These are phyloP conservation scores for Quercus bicolor DNA, from an alignment of 306 rosid species.

Conservation along the genomic window DNA sequence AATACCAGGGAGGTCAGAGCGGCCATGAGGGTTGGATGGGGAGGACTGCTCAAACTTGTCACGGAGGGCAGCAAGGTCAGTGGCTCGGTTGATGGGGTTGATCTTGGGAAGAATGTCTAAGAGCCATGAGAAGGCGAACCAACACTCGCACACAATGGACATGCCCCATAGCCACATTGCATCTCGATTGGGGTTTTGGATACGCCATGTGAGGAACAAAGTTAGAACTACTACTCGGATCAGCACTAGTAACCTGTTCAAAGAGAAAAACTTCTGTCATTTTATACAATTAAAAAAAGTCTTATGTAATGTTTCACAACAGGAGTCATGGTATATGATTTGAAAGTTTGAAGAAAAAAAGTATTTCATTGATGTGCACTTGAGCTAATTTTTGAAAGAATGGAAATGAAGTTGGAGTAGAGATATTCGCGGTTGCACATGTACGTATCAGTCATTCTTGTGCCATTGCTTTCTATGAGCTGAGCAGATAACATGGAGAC, in stretches of 20 bases:
- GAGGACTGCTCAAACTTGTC: constrained; percentile 70
- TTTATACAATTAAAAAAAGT: no score
- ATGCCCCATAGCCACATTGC: constrained; percentile 89
- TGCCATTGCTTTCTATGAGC: not conserved
- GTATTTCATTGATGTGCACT: not conserved
- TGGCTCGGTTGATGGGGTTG: constrained; percentile 78
- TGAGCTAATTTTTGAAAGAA: not conserved
- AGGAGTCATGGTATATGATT: not conserved
- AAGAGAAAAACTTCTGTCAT: not conserved
- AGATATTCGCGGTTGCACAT: not conserved
- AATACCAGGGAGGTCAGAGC: constrained; percentile 75
- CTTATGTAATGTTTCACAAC: not conserved
- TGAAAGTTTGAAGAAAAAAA: not conserved
- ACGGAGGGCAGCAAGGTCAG: constrained; percentile 56
- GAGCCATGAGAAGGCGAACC: constrained; percentile 88
- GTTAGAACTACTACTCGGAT: constrained; percentile 43
- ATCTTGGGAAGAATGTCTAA: constrained; percentile 68
- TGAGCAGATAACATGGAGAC: not conserved
- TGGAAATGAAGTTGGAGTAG: not conserved
- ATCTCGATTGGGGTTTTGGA: constrained; percentile 63
- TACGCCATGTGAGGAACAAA: constrained; percentile 53
- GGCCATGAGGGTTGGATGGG: constrained; percentile 48
- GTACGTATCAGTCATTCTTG: not conserved
- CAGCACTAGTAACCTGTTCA: constrained; percentile 50
- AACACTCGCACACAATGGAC: constrained; percentile 77